These are phyloP conservation scores for Mycosarcoma maydis DNA, from an alignment of 1,284 basidiomycete species.

Conservation along the genomic window DNA sequence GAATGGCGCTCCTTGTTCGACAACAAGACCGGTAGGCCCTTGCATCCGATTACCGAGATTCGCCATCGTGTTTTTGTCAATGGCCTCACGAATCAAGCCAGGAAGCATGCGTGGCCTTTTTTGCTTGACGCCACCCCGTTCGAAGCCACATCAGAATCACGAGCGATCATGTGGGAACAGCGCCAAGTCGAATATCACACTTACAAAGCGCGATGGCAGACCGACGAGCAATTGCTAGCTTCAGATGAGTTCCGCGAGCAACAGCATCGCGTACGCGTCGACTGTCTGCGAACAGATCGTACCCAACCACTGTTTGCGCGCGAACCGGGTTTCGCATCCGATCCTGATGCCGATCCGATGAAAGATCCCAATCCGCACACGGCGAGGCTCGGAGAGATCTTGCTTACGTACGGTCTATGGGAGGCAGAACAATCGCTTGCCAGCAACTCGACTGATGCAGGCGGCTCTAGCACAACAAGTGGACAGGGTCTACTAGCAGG, in stretches of 20 bases:
- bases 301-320: constrained; percentile 80
- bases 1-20: constrained; percentile 56
- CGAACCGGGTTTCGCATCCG: constrained; percentile 41
- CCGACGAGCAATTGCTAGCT: constrained; percentile 20
- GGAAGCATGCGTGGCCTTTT: constrained; percentile 80
- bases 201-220: constrained; percentile 46
- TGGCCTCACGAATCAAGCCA: constrained; percentile 43
- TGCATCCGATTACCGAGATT: constrained; percentile 32
- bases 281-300: constrained; percentile 95
- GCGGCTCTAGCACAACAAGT: background rate
- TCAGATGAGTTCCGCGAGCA: constrained; percentile 69
- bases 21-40: constrained; percentile 21
- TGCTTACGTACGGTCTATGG: constrained; percentile 79
- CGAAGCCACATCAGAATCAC: constrained; percentile 69
- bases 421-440: constrained; percentile 29
- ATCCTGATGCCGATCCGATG: constrained; percentile 47
- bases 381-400: constrained; percentile 78
- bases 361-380: constrained; percentile 82
- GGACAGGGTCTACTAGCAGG: constrained; percentile 25
- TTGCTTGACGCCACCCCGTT: constrained; percentile 85
- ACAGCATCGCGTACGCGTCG: constrained; percentile 89
- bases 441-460: background rate
- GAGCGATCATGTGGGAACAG: constrained; percentile 42
- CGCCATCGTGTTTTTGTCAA: constrained; percentile 54
- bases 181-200: constrained; percentile 37